phyloP scores from a whole-genome alignment of 2,329 filamentous ascomycete genomes.

The Chalara sp. region DNA sequence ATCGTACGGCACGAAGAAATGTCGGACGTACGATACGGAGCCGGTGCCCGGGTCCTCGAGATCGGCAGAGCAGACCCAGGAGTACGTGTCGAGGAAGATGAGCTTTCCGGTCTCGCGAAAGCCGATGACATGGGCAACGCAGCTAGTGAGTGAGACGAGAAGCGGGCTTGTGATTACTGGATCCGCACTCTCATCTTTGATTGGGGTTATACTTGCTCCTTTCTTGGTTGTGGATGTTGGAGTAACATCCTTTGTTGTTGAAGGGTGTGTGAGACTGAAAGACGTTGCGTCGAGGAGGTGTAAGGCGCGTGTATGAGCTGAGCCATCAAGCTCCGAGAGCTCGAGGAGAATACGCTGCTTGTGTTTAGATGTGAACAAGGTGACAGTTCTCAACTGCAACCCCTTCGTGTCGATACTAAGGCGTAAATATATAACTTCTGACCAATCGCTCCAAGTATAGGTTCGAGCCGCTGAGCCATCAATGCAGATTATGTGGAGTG shows the following conservation, averaged over 20 bases:
- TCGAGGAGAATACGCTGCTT: constrained; percentile 16
- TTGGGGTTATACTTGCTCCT: neutral
- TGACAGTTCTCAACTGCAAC: constrained; percentile 19
- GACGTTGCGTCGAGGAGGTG: constrained; percentile 12
- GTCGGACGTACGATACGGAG: constrained; percentile 16
- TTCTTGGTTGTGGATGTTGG: constrained; percentile 1
- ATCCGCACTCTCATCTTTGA: neutral
- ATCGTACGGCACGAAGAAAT: constrained; percentile 29
- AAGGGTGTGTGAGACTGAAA: constrained; percentile 9
- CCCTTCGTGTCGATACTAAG: constrained; percentile 7
- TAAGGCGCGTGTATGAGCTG: constrained; percentile 9
- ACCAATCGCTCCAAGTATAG: constrained; percentile 26
- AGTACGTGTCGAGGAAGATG: constrained; percentile 22
- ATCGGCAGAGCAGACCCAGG: constrained; percentile 25
- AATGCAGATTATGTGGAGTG: constrained; percentile 24
- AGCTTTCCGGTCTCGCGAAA: constrained; percentile 14
- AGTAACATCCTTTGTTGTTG: constrained; percentile 1
- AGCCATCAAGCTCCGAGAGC: constrained; percentile 14
- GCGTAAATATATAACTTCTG: constrained; percentile 15
- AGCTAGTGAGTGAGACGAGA: constrained; percentile 10
- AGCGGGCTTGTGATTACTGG: constrained; percentile 2
- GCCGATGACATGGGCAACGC: constrained; percentile 20
- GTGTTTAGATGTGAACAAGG: constrained; percentile 8
- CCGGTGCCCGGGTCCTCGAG: constrained; percentile 7
- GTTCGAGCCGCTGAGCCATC: constrained; percentile 18